Evolutionary conservation across 495 filamentous ascomycete species (phyloP).

Genomic region (Penicillium pulvis): DNA sequence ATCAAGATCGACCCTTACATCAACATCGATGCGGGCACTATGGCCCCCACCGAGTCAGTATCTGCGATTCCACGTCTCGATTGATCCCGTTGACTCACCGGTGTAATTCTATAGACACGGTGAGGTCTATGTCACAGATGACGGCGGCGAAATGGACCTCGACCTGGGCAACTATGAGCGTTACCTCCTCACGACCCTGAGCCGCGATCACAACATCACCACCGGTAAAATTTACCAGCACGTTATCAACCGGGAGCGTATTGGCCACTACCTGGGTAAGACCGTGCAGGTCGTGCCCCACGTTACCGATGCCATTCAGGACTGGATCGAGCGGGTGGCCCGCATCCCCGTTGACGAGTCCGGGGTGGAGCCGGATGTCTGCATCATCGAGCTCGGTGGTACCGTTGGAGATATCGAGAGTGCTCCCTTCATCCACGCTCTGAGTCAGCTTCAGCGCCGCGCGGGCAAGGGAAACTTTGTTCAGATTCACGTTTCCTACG

Average conservation of each 20-base stretch:
- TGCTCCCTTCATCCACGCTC: conserved; percentile 84
- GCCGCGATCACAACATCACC: conserved; percentile 32
- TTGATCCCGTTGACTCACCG: conserved; percentile 5
- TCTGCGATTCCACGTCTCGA: conserved; percentile 3
- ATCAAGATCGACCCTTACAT: conserved; percentile 66
- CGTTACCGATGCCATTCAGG: conserved; percentile 85
- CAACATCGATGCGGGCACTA: conserved; percentile 76
- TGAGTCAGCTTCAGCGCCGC: conserved; percentile 72
- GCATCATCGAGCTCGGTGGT: conserved; percentile 74
- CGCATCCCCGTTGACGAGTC: conserved; percentile 86
- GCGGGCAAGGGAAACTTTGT: conserved; percentile 80
- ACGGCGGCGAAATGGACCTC: conserved; percentile 83
- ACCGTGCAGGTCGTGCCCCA: conserved; percentile 96
- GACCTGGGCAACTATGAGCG: conserved; percentile 95
- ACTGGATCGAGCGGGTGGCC: conserved; percentile 89
- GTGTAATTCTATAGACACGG: conserved; percentile 55
- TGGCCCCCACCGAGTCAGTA: conserved; percentile 75
- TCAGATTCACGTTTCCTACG: conserved; percentile 57
- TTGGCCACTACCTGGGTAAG: conserved; percentile 84
- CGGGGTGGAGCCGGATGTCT: conserved; percentile 82
- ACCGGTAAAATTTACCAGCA: conserved; percentile 93
- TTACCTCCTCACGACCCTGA: conserved; percentile 29
- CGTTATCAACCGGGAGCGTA: conserved; percentile 78
- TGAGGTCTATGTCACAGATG: conserved; percentile 73
- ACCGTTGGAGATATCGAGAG: conserved; percentile 92